A percentile compares a stretch with the other conserved stretches of the same genome.
These are phyloP conservation scores for Phytopythium delawarense DNA, from an alignment of 352 stramenopile genomes.

Conservation along the genomic window DNA sequence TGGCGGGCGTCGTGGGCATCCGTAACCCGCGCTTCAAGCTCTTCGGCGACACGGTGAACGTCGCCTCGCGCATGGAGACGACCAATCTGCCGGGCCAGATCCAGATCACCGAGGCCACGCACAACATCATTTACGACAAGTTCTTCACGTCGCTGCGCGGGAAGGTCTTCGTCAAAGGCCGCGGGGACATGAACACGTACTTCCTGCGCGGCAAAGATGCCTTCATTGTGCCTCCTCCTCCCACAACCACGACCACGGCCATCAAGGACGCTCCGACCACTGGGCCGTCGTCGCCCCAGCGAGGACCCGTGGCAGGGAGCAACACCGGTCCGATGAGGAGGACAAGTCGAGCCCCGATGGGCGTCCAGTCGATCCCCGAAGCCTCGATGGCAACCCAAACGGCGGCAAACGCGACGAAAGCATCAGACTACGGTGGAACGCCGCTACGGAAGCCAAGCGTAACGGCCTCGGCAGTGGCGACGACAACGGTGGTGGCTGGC, in stretches of 20 bases:
- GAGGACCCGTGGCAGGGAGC: background rate
- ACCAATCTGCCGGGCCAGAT: conserved; percentile 79
- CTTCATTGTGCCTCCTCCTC: conserved; percentile 52
- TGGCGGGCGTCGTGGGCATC: conserved; percentile 85
- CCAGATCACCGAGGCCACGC: conserved; percentile 71
- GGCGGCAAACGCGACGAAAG: background rate
- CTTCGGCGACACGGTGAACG: conserved; percentile 86
- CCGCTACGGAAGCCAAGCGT: background rate
- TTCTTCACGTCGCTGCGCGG: conserved; percentile 67
- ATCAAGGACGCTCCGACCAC: background rate
- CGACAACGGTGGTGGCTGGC: background rate
- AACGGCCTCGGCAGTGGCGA: background rate
- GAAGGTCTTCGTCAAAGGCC: conserved; percentile 79
- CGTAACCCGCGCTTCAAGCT: conserved; percentile 85
- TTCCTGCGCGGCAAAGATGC: conserved; percentile 62
- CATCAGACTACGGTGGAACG: background rate
- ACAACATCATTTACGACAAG: conserved; percentile 59
- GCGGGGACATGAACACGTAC: conserved; percentile 83
- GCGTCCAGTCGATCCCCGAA: conserved; percentile 15
- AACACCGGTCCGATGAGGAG: background rate
- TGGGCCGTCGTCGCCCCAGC: background rate
- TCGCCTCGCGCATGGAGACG: conserved; percentile 82
- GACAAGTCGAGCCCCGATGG: background rate
- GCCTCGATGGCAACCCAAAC: background rate
- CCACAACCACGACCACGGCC: conserved; percentile 3